Conservation (phyloP, 106 monocot species). For the Narthecium ossifragum region DNA sequence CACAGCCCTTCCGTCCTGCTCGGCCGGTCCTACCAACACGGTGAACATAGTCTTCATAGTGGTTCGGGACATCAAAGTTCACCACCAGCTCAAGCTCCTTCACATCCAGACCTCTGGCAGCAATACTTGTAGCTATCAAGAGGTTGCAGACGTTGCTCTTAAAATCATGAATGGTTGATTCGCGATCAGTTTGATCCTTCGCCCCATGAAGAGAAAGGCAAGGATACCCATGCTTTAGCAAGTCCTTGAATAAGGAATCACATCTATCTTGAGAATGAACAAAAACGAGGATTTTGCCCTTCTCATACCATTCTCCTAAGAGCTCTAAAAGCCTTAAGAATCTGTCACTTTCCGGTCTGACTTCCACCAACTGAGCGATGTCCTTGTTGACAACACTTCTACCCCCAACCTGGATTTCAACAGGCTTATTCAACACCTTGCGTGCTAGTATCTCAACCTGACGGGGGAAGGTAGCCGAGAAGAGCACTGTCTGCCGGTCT, state of each 20-base stretch:
- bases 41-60: slow-evolving; percentile 98
- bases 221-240: slow-evolving; percentile 88
- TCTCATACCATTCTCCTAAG: slow-evolving; percentile 94
- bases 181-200: slow-evolving; percentile 97
- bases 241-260: slow-evolving; percentile 85
- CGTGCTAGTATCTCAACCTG: slow-evolving; percentile 91
- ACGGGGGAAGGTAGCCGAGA: slow-evolving; percentile 95
- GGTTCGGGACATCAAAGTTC: slow-evolving; percentile 96
- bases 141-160: slow-evolving; percentile 94
- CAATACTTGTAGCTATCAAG: slow-evolving; percentile 88
- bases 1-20: slow-evolving; percentile 80
- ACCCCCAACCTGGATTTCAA: slow-evolving; percentile 95
- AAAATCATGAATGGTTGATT: slow-evolving; percentile 84
- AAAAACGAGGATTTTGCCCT: slow-evolving; percentile 95
- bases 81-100: slow-evolving; percentile 96
- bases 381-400: slow-evolving; percentile 96
- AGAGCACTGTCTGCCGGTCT: slow-evolving; percentile 90
- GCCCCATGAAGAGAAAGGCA: slow-evolving; percentile 93
- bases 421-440: slow-evolving; percentile 79
- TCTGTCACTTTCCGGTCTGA: slow-evolving; percentile 76
- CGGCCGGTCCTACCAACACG: slow-evolving; percentile 93
- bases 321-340: slow-evolving; percentile 82
- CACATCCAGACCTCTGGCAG: slow-evolving; percentile 91
- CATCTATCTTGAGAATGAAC: slow-evolving; percentile 98
- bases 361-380: slow-evolving; percentile 86